Percentiles rank a stretch among this genome's conserved stretches.
These are phyloP conservation scores for Wakefieldia striispora DNA, from an alignment of 768 basidiomycete species.

Conservation along the genomic window DNA sequence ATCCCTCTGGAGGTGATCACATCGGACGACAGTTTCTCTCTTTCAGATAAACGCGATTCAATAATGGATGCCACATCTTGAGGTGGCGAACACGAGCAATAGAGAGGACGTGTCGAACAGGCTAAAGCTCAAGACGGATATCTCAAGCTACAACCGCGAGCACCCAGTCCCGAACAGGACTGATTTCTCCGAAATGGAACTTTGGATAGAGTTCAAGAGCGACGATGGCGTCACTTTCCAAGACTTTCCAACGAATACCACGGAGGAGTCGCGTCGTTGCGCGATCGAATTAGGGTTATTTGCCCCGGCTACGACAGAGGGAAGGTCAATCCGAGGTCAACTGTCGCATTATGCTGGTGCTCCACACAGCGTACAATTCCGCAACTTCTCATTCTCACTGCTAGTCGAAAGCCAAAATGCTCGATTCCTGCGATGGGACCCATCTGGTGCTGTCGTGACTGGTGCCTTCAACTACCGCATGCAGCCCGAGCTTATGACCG, in stretches of 20 bases:
- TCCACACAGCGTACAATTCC: no score
- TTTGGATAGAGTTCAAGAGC: no score
- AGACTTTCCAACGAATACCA: neutral
- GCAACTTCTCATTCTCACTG: no score
- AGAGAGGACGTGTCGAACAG: neutral
- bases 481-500: neutral
- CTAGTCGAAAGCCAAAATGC: no score
- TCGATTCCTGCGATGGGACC: no score
- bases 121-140: neutral
- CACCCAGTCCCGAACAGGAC: neutral
- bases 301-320: no score
- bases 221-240: neutral
- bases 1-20: neutral
- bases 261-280: neutral
- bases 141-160: no score
- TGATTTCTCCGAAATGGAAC: no score
- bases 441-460: constrained; percentile 6
- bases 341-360: no score
- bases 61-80: neutral
- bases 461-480: neutral
- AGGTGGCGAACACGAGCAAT: constrained; percentile 1
- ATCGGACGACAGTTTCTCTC: no score
- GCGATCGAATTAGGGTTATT: neutral
- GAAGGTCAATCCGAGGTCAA: no score
- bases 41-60: neutral